These are phyloP conservation scores for Globisporangium takayamanum DNA, from an alignment of 352 stramenopile genomes.

Conservation along the genomic window DNA sequence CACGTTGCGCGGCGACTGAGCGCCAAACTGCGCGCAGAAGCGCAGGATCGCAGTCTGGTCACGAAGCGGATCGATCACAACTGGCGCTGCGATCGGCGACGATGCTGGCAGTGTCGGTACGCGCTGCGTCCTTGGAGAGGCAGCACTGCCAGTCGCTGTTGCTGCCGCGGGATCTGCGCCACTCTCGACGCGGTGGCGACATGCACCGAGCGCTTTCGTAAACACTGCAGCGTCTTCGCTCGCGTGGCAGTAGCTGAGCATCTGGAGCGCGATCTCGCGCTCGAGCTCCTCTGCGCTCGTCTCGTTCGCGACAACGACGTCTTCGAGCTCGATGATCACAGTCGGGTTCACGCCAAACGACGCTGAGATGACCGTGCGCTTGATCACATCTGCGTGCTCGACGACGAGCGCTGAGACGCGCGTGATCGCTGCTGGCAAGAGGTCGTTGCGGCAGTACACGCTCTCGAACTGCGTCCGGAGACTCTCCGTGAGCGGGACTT, in stretches of 20 bases:
- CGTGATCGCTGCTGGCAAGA: constrained; percentile 27
- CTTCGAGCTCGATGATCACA: constrained; percentile 38
- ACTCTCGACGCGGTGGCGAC: constrained; percentile 28
- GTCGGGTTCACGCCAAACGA: constrained; percentile 39
- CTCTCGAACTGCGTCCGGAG: constrained; percentile 36
- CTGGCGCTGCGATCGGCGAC: constrained; percentile 29
- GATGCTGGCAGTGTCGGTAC: constrained; percentile 30
- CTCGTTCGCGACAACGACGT: constrained; percentile 35
- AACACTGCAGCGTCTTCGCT: constrained; percentile 35
- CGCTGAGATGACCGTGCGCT: constrained; percentile 31
- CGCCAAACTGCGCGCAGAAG: constrained; percentile 37
- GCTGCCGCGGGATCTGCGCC: background rate
- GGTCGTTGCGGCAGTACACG: constrained; percentile 31
- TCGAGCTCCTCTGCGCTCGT: constrained; percentile 34
- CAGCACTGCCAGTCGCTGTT: constrained; percentile 1
- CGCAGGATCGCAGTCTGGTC: constrained; percentile 41
- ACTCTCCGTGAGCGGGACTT: constrained; percentile 27
- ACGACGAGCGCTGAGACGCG: constrained; percentile 40
- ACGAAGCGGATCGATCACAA: constrained; percentile 35
- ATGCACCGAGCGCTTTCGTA: constrained; percentile 36
- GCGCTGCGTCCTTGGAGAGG: constrained; percentile 1
- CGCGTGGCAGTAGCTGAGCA: constrained; percentile 24
- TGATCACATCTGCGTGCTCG: constrained; percentile 36
- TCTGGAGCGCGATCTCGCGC: constrained; percentile 36
- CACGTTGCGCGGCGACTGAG: constrained; percentile 19